phyloP scores from a whole-genome alignment of 164 flowering plant genomes.

The Chimonanthus salicifolius region DNA sequence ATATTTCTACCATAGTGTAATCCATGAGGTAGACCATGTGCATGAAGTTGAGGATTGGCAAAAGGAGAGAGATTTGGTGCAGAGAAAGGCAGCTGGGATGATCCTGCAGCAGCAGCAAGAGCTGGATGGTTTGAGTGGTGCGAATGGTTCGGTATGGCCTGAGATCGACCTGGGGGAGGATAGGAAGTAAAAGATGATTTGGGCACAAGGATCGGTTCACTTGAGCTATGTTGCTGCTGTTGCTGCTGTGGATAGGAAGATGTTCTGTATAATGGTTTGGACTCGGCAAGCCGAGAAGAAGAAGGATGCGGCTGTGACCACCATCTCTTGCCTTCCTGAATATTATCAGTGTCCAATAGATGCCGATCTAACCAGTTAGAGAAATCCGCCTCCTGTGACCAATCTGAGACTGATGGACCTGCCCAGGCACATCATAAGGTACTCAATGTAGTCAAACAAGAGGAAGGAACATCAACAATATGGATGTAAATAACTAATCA shows the following conservation, averaged over 20 bases:
- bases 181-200: conserved; percentile 64
- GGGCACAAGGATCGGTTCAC: conserved; percentile 61
- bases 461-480: too few species aligned
- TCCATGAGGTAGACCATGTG: conserved; percentile 51
- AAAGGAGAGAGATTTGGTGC: conserved; percentile 49
- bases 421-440: neutral
- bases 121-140: conserved; percentile 33
- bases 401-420: conserved; percentile 76
- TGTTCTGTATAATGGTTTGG: conserved; percentile 69
- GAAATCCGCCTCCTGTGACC: conserved; percentile 56
- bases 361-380: conserved; percentile 54
- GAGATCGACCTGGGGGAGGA: conserved; percentile 72
- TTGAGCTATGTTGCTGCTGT: conserved; percentile 36
- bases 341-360: conserved; percentile 35
- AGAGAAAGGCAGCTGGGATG: conserved; percentile 45
- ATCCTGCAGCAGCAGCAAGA: conserved; percentile 23
- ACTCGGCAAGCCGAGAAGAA: conserved; percentile 30
- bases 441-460: neutral
- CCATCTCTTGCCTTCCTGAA: conserved; percentile 59
- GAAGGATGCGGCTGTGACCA: conserved; percentile 61
- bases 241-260: conserved; percentile 72
- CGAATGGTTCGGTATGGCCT: conserved; percentile 41
- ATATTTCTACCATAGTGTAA: conserved; percentile 44
- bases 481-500: too few species aligned
- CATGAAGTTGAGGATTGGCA: conserved; percentile 46